These are phyloP conservation scores for Vigna reflexopilosa DNA, from an alignment of 306 rosid species.

Conservation along the genomic window DNA sequence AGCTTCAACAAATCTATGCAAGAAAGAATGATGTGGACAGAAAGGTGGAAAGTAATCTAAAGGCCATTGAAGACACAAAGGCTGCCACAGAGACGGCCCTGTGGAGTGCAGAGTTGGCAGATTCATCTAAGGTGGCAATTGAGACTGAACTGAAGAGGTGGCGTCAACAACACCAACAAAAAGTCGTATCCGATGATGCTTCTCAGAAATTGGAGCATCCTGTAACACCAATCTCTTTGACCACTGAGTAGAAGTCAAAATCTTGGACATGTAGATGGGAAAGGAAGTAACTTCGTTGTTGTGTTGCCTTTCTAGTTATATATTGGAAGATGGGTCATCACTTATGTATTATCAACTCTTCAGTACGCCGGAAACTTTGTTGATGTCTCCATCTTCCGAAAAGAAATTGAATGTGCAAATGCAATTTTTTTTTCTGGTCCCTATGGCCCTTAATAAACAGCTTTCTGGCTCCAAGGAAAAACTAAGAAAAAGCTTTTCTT, in stretches of 20 bases:
- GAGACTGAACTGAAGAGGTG: constrained; percentile 65
- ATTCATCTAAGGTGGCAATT: constrained; percentile 63
- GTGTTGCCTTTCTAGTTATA: constrained; percentile 20
- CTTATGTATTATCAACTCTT: constrained; percentile 33
- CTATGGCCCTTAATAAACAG: constrained; percentile 19
- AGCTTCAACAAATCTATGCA: constrained; percentile 48
- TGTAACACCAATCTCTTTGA: constrained; percentile 30
- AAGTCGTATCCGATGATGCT: constrained; percentile 31
- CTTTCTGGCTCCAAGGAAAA: constrained; percentile 30
- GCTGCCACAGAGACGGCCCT: constrained; percentile 70
- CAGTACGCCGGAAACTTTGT: constrained; percentile 28
- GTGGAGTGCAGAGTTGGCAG: constrained; percentile 71
- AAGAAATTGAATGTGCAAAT: constrained; percentile 36
- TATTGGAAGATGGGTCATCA: constrained; percentile 37
- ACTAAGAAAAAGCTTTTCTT: constrained; percentile 22
- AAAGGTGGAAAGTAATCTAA: constrained; percentile 67
- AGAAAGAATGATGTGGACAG: constrained; percentile 58
- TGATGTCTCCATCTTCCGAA: constrained; percentile 27
- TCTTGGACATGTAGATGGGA: constrained; percentile 22
- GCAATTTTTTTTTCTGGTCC: constrained; percentile 11
- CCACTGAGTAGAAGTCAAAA: constrained; percentile 17
- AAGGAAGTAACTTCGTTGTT: constrained; percentile 32
- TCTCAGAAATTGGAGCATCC: constrained; percentile 22
- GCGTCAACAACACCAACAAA: constrained; percentile 54
- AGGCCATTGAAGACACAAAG: constrained; percentile 71